Evolutionary conservation across 441 rosid species (phyloP).

Genomic region (Pelargonium australe): DNA sequence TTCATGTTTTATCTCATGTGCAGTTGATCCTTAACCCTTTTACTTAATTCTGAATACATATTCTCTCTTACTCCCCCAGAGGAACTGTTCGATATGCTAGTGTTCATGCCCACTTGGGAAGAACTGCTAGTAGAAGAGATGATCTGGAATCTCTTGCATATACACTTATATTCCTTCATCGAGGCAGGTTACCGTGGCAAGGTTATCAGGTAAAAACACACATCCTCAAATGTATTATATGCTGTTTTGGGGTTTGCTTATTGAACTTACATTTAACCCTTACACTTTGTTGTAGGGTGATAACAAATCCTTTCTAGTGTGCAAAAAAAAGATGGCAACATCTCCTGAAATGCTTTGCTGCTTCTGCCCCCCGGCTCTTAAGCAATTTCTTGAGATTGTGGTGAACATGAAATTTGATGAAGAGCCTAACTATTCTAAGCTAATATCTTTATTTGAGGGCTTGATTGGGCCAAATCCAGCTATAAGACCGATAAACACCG

Average conservation of each 20-base stretch:
- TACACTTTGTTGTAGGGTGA: slow-evolving; percentile 51
- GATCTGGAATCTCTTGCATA: slow-evolving; percentile 98
- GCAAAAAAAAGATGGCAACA: slow-evolving; percentile 97
- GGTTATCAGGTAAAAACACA: slow-evolving; percentile 74
- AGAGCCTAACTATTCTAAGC: slow-evolving; percentile 86
- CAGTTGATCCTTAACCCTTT: background rate
- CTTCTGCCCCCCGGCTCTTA: slow-evolving; percentile 83
- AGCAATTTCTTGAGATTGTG: slow-evolving; percentile 85
- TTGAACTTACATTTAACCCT: background rate
- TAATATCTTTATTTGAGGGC: slow-evolving; percentile 78
- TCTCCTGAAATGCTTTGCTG: slow-evolving; percentile 93
- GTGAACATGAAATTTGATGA: slow-evolving; percentile 97
- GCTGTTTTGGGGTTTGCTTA: slow-evolving; percentile 5
- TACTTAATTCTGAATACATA: slow-evolving; percentile 14
- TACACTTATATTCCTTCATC: slow-evolving; percentile 81
- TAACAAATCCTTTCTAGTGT: slow-evolving; percentile 89
- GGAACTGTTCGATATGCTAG: slow-evolving; percentile 7
- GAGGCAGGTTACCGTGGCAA: slow-evolving; percentile 97
- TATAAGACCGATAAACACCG: slow-evolving; percentile 87
- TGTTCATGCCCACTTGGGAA: slow-evolving; percentile 85
- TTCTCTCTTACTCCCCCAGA: slow-evolving; percentile 25
- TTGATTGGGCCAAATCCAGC: slow-evolving; percentile 85
- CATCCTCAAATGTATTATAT: slow-evolving; percentile 7
- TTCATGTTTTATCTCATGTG: slow-evolving; percentile 11
- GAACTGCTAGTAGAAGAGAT: slow-evolving; percentile 96